These are phyloP conservation scores for Phlyctochytrium planicorne DNA, from an alignment of 192 early-diverging fungal species.

Conservation along the genomic window DNA sequence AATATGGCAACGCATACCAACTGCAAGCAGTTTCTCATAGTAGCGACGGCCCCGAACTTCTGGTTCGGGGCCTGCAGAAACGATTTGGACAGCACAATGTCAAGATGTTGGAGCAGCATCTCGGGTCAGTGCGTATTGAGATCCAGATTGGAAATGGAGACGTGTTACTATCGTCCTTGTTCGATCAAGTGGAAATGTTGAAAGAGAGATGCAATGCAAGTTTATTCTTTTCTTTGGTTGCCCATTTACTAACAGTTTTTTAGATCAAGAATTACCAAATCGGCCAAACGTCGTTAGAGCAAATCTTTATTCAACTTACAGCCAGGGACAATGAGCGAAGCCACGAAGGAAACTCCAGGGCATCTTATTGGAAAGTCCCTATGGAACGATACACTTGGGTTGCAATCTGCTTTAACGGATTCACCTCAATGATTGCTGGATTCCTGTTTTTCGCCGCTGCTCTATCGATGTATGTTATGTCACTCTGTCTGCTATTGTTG, in stretches of 20 bases:
- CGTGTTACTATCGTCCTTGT: conserved; percentile 52
- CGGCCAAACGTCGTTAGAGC: conserved; percentile 50
- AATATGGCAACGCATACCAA: conserved; percentile 58
- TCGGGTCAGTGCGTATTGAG: not conserved
- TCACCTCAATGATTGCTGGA: too few species aligned
- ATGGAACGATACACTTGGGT: too few species aligned
- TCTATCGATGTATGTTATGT: too few species aligned
- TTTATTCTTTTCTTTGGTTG: not conserved
- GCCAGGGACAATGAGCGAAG: too few species aligned
- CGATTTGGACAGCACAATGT: not conserved
- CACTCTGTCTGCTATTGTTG: too few species aligned
- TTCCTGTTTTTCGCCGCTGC: too few species aligned
- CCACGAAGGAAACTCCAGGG: too few species aligned
- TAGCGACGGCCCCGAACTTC: not conserved
- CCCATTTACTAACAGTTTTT: not conserved
- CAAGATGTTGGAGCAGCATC: conserved; percentile 1
- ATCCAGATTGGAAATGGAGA: not conserved
- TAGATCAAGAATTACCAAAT: conserved; percentile 54
- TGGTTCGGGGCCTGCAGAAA: not conserved
- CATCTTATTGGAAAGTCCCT: too few species aligned
- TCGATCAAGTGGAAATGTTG: conserved; percentile 55
- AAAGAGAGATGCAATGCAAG: conserved; percentile 30
- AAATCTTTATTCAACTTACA: conserved; percentile 47
- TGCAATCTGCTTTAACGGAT: too few species aligned
- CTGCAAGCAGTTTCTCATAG: not conserved